phyloP scores from a whole-genome alignment of 352 stramenopile species.

The Globisporangium radiosum region DNA sequence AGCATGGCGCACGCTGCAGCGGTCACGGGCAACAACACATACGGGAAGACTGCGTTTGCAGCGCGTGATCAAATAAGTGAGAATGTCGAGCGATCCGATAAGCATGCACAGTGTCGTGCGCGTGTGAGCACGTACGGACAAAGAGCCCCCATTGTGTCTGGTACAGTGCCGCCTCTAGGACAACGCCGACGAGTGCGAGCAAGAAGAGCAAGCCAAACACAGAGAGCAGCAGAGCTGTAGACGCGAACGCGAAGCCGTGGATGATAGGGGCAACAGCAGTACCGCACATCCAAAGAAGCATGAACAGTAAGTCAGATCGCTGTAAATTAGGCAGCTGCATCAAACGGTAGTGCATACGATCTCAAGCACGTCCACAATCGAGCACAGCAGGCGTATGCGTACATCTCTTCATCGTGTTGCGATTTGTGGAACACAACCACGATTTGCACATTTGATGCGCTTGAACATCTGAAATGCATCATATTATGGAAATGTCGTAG shows the following conservation, averaged over 20 bases:
- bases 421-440: too few species aligned
- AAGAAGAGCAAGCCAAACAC: slow-evolving; percentile 45
- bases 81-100: neutral
- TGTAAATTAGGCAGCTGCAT: too few species aligned
- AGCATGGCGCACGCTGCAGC: slow-evolving; percentile 46
- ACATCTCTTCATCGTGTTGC: too few species aligned
- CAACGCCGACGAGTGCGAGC: slow-evolving; percentile 46
- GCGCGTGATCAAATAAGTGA: neutral
- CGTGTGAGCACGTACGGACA: slow-evolving; percentile 24
- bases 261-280: too few species aligned
- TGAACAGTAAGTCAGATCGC: too few species aligned
- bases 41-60: slow-evolving; percentile 43
- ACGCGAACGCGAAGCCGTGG: neutral
- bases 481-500: too few species aligned
- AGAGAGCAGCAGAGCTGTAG: slow-evolving; percentile 28
- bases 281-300: too few species aligned
- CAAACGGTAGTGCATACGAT: too few species aligned
- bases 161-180: slow-evolving; percentile 54
- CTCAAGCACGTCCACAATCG: too few species aligned
- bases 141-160: slow-evolving; percentile 60
- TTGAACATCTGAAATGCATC: too few species aligned
- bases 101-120: neutral
- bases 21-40: slow-evolving; percentile 57
- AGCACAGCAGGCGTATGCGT: too few species aligned
- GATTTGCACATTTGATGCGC: too few species aligned